phyloP scores from a whole-genome alignment of 106 monocot species.

The Platanthera guangdongensis region DNA sequence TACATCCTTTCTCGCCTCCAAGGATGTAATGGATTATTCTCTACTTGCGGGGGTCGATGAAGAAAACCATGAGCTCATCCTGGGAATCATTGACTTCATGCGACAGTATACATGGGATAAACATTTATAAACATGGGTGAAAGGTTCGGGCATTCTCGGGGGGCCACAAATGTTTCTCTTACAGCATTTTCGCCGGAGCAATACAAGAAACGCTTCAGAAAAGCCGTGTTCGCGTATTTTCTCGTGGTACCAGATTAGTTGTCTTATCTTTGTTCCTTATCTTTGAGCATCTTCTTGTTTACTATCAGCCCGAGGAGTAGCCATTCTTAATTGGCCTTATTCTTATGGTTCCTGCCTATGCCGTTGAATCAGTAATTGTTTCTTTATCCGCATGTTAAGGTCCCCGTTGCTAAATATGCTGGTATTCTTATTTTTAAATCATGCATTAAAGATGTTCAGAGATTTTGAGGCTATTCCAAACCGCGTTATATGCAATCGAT shows the following conservation, averaged over 20 bases:
- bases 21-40: conserved; percentile 88
- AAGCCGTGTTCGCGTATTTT: conserved; percentile 87
- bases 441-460: not conserved
- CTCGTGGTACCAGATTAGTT: conserved; percentile 65
- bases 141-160: conserved; percentile 74
- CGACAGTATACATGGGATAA: conserved; percentile 93
- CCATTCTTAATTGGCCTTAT: conserved; percentile 96
- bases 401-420: not conserved
- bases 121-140: conserved; percentile 87
- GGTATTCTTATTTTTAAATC: not conserved
- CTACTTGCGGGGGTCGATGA: conserved; percentile 77
- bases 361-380: conserved; percentile 79
- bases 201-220: conserved; percentile 88
- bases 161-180: conserved; percentile 55
- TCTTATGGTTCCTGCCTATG: conserved; percentile 95
- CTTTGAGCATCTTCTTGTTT: conserved; percentile 71
- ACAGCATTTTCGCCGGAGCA: conserved; percentile 62
- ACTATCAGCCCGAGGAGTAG: conserved; percentile 96
- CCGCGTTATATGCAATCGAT: not conserved
- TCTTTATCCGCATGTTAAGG: not conserved
- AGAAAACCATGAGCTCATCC: conserved; percentile 59
- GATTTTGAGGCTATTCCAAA: not conserved
- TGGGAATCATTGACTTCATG: conserved; percentile 85
- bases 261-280: conserved; percentile 75
- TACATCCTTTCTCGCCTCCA: conserved; percentile 70